Evolutionary conservation across 257 asterid genomes (phyloP).

Genomic region (Nicotiana sylvestris): DNA sequence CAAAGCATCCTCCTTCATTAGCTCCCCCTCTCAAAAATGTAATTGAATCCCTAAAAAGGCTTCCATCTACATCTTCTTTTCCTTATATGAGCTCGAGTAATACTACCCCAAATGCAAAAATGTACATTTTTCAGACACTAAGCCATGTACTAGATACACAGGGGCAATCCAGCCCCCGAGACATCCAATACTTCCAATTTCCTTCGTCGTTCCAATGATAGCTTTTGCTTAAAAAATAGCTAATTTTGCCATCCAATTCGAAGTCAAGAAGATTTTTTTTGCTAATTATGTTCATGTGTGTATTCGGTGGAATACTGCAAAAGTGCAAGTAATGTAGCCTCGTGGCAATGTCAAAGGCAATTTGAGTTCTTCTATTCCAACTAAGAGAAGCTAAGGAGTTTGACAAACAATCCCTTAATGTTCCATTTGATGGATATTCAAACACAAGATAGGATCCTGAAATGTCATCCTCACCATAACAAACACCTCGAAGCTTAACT

Average conservation of each 20-base stretch:
- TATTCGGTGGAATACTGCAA: conserved; percentile 48
- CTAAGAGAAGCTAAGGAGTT: conserved; percentile 23
- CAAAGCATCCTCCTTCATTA: too few species aligned
- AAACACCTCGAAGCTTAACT: conserved; percentile 61
- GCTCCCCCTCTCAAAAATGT: too few species aligned
- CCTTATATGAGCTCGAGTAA: too few species aligned
- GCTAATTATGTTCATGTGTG: conserved; percentile 35
- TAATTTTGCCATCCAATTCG: conserved; percentile 65
- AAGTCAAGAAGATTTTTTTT: conserved; percentile 39
- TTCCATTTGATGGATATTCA: conserved; percentile 56
- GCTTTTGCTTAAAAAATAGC: conserved; percentile 30
- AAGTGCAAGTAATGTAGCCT: conserved; percentile 64
- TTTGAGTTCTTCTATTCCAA: conserved; percentile 58
- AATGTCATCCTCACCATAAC: conserved; percentile 40
- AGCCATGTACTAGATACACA: too few species aligned
- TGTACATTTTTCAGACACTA: too few species aligned
- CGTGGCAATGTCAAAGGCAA: conserved; percentile 63
- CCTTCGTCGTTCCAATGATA: conserved; percentile 12
- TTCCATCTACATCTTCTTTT: too few species aligned
- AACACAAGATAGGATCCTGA: conserved; percentile 51
- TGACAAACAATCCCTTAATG: conserved; percentile 44
- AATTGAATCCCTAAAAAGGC: too few species aligned
- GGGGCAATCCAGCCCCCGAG: too few species aligned
- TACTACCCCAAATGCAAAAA: too few species aligned
- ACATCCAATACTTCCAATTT: conserved; percentile 7